Evolutionary conservation across 2,329 filamentous ascomycete genomes (phyloP).

Genomic region (Aspergillus sp.): DNA sequence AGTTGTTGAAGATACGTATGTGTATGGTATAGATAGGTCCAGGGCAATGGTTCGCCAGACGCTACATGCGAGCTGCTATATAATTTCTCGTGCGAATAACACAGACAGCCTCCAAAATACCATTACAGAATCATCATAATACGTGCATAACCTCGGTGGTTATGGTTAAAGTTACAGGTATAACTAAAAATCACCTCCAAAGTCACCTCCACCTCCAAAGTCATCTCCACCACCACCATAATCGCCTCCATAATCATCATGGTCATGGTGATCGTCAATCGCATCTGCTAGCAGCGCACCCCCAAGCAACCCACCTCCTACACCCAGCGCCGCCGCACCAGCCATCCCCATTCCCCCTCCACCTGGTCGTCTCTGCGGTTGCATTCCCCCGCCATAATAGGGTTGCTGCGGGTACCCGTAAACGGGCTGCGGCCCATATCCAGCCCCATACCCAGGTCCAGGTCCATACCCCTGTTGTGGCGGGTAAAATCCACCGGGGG

Average conservation of each 20-base stretch:
- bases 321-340: constrained; percentile 73
- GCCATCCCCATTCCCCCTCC: constrained; percentile 63
- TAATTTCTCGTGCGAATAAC: neutral
- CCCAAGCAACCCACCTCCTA: constrained; percentile 78
- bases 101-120: neutral
- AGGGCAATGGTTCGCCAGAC: neutral
- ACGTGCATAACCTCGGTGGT: neutral
- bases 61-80: neutral
- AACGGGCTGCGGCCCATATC: constrained; percentile 32
- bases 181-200: constrained; percentile 8
- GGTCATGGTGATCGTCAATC: constrained; percentile 53
- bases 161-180: neutral
- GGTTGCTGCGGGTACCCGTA: constrained; percentile 41
- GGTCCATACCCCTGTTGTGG: constrained; percentile 39
- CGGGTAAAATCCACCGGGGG: constrained; percentile 23
- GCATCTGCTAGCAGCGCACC: constrained; percentile 70
- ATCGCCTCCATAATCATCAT: constrained; percentile 28
- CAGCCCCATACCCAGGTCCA: constrained; percentile 28
- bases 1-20: neutral
- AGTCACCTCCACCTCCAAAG: constrained; percentile 16
- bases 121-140: neutral
- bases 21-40: neutral
- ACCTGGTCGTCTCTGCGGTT: constrained; percentile 43
- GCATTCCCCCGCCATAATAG: constrained; percentile 33
- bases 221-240: constrained; percentile 18